Evolutionary conservation across 164 flowering plant species (phyloP).

Genomic region (Magnolia sinica): DNA sequence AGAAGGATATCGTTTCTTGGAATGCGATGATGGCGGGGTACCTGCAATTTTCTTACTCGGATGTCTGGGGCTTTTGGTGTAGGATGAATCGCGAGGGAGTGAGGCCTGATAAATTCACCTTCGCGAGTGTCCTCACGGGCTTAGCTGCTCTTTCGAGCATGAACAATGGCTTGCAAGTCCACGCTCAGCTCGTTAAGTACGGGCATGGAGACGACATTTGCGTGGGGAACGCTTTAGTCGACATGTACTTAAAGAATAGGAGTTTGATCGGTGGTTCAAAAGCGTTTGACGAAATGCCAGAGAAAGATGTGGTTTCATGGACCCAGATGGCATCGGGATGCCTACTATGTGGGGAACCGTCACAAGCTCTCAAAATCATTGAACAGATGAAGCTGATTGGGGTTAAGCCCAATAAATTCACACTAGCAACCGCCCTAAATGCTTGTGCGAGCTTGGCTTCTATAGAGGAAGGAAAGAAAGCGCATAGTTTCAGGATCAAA

Average conservation of each 20-base stretch:
- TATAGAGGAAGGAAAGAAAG: conserved; percentile 61
- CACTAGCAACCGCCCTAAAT: conserved; percentile 66
- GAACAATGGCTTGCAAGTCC: conserved; percentile 59
- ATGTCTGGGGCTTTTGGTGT: conserved; percentile 52
- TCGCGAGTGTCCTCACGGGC: conserved; percentile 56
- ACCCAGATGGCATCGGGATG: conserved; percentile 75
- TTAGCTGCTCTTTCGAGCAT: conserved; percentile 44
- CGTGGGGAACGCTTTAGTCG: conserved; percentile 67
- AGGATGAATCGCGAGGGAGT: conserved; percentile 53
- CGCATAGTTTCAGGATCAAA: conserved; percentile 63
- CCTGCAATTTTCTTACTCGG: conserved; percentile 36
- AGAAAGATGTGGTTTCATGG: conserved; percentile 64
- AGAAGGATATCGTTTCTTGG: conserved; percentile 69
- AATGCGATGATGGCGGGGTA: conserved; percentile 70
- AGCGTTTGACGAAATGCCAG: conserved; percentile 57
- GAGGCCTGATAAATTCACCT: conserved; percentile 61
- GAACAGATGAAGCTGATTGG: conserved; percentile 57
- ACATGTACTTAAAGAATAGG: conserved; percentile 64
- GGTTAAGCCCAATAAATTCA: conserved; percentile 52
- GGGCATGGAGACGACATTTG: conserved; percentile 66
- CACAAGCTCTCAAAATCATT: conserved; percentile 39
- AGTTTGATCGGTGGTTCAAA: conserved; percentile 41
- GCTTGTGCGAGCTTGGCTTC: conserved; percentile 65
- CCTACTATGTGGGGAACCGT: conserved; percentile 57
- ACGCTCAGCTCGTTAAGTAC: conserved; percentile 55